A percentile compares a stretch with the other conserved stretches of the same genome.
These are phyloP conservation scores for Talaromyces borbonicus DNA, from an alignment of 495 filamentous ascomycete species.

Conservation along the genomic window DNA sequence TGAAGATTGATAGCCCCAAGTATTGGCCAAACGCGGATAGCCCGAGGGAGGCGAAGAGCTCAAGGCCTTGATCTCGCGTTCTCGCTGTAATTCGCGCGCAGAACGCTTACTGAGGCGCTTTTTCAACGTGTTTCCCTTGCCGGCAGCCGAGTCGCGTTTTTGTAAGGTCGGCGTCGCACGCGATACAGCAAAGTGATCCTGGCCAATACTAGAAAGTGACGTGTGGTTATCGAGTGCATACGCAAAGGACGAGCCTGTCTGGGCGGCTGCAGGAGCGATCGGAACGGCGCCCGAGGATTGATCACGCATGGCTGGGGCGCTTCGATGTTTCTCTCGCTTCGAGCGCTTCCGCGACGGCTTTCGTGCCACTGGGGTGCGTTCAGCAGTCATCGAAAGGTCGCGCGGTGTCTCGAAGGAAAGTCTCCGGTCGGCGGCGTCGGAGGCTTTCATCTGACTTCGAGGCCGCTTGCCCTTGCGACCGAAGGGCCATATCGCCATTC, in stretches of 20 bases:
- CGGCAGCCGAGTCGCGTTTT: conserved; percentile 42
- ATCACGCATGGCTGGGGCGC: conserved; percentile 10
- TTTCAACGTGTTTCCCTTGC: conserved; percentile 40
- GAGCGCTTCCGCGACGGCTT: conserved; percentile 34
- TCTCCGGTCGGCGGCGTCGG: conserved; percentile 20
- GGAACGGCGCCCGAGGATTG: too few relatives aligned
- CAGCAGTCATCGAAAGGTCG: conserved; percentile 7
- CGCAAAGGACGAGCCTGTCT: conserved; percentile 29
- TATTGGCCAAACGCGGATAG: conserved; percentile 47
- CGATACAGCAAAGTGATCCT: conserved; percentile 27
- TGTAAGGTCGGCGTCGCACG: conserved; percentile 53
- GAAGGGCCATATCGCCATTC: conserved; percentile 73
- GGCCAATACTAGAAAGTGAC: conserved; percentile 34
- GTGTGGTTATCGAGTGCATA: conserved; percentile 36
- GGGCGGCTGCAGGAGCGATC: too few relatives aligned
- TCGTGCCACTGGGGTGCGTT: conserved; percentile 18
- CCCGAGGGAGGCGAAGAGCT: conserved; percentile 52
- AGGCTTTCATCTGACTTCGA: conserved; percentile 33
- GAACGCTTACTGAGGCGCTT: conserved; percentile 73
- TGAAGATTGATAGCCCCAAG: conserved; percentile 32
- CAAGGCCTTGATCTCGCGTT: conserved; percentile 83
- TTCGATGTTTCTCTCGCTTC: conserved; percentile 26
- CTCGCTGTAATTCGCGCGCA: conserved; percentile 60
- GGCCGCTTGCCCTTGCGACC: conserved; percentile 51
- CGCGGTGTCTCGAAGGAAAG: conserved; percentile 16